Evolutionary conservation across 768 basidiomycete genomes (phyloP), one percentile per base, ranked within the genome.

Genomic region (Calvatia gigantea): DNA sequence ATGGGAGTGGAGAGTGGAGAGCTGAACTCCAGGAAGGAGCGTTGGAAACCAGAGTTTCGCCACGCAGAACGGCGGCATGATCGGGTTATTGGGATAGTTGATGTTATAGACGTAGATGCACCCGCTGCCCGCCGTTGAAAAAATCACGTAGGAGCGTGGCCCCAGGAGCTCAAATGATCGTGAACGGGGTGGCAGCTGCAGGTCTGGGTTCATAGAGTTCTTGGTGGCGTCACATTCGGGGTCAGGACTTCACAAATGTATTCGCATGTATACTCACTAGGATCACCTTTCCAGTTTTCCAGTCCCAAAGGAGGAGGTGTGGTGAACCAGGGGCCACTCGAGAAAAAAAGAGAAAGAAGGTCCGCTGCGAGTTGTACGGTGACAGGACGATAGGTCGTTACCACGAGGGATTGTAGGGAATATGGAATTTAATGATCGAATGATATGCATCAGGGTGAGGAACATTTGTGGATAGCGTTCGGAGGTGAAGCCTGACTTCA

Each of bases 321-420:
- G 71, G 62, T 3, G 14, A 25, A 29, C 70, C 65, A 21, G 35
- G n/a, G 51, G 3, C 61, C 59, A 3, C 70, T 68, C 8, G 60
- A 65, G 8, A 74, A 64, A 65, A 79, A 77, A 46, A 81, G 64
- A 4, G 75, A 83, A 29, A 86, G 61, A 28, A 82, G 68, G 56
- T 86, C 83, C 23, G 77, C 75, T 2, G 74, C 81, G 44, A 85
- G 71, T 63, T 85, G 81, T 4, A 84, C 69, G 54, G 74, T 71
- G 8, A 73, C 70, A 58, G 69, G n/a, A 9, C 60, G 57, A 15
- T 68, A 54, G 27, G 51, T 56, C 29, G 64, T 66, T 32, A 49
- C 61, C 56, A 46, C 64, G 37, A n/a, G 19, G n/a, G 65, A 59
- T 38, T 57, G n/a, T 45, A 66, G 32, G 56, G 62, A 27, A 66